These are phyloP conservation scores for Termitomyces sp. DNA, from an alignment of 768 basidiomycete species.

Conservation along the genomic window DNA sequence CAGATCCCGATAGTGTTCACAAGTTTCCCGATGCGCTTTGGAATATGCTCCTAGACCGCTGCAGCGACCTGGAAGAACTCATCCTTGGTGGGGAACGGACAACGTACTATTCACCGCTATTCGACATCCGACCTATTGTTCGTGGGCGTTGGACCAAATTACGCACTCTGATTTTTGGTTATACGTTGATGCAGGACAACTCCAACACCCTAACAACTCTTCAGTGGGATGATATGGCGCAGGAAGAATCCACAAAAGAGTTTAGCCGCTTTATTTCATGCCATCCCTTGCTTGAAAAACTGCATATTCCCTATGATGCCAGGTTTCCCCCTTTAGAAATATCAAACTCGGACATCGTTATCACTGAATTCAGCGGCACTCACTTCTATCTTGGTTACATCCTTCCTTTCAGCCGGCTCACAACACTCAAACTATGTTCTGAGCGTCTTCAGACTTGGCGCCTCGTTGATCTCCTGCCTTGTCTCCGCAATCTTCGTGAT, in stretches of 20 bases:
- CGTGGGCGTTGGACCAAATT: conserved; percentile 16
- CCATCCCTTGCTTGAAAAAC: conserved; percentile 12
- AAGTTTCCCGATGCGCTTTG: conserved; percentile 30
- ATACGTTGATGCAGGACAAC: conserved; percentile 11
- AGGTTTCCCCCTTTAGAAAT: conserved; percentile 10
- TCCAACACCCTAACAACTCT: not conserved
- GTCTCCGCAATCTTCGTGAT: conserved; percentile 8
- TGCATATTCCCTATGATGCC: conserved; percentile 14
- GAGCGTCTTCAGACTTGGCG: conserved; percentile 16
- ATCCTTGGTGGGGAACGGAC: conserved; percentile 22
- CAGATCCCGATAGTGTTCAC: conserved; percentile 6
- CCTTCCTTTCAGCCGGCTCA: conserved; percentile 11
- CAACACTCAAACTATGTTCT: conserved; percentile 14
- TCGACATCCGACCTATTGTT: conserved; percentile 16
- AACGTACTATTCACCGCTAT: conserved; percentile 7
- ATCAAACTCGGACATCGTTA: conserved; percentile 5
- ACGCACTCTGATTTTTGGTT: conserved; percentile 15
- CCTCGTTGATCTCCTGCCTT: conserved; percentile 12
- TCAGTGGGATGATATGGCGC: conserved; percentile 4
- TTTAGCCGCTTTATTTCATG: conserved; percentile 15
- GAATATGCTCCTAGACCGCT: conserved; percentile 48
- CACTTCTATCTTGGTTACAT: conserved; percentile 11
- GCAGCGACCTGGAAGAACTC: conserved; percentile 37
- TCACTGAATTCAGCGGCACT: conserved; percentile 16
- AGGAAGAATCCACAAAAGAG: conserved; percentile 6